These are phyloP conservation scores for Wickerhamomyces bisporus DNA, from an alignment of 805 yeast species.

Conservation along the genomic window DNA sequence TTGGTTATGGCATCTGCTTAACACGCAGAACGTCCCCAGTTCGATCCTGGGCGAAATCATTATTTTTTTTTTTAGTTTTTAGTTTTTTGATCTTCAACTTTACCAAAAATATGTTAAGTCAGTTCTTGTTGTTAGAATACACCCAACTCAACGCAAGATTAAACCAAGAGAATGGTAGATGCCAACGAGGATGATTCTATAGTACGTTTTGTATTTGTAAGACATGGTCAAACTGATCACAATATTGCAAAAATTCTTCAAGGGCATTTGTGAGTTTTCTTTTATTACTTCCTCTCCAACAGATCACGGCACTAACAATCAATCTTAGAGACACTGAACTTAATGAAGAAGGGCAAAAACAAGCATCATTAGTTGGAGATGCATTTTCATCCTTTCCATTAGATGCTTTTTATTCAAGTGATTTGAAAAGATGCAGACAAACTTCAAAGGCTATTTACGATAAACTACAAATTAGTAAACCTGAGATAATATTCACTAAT, in stretches of 20 bases:
- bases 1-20: conserved; percentile 99
- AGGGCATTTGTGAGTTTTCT: conserved; percentile 47
- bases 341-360: conserved; percentile 55
- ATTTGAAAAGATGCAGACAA: conserved; percentile 49
- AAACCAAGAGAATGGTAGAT: neutral
- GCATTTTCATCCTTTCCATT: conserved; percentile 27
- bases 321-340: conserved; percentile 46
- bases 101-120: too few species aligned
- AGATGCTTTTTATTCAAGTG: conserved; percentile 36
- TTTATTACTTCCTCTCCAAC: too few species aligned
- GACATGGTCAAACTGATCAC: conserved; percentile 84
- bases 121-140: too few species aligned
- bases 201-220: conserved; percentile 54
- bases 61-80: conserved; percentile 6
- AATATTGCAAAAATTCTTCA: conserved; percentile 66
- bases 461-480: conserved; percentile 15
- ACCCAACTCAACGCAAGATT: too few species aligned
- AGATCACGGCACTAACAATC: too few species aligned
- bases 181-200: conserved; percentile 13
- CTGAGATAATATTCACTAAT: conserved; percentile 29
- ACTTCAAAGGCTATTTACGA: conserved; percentile 44
- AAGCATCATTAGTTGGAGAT: conserved; percentile 52
- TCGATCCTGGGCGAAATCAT: conserved; percentile 99
- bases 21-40: conserved; percentile 99
- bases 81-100: too few species aligned